Base-by-base conservation (phyloP, 331 rosid species). In the Ulmus americana region DNA sequence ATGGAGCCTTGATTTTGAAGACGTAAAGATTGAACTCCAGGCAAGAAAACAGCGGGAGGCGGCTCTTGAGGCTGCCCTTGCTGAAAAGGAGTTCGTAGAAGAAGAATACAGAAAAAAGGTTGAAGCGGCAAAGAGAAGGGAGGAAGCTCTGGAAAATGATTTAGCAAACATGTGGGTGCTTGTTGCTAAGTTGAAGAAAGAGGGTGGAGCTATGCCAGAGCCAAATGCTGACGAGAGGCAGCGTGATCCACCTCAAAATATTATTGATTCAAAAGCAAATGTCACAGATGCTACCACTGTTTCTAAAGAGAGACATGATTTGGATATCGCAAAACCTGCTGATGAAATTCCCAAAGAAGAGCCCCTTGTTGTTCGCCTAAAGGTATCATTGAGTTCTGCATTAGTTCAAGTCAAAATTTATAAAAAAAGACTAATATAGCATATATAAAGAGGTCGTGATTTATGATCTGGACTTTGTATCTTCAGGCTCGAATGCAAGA, bases 101-200 rank as follows among this genome's bases (percentile, higher is more conserved):
- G 90, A 81, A 57, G 96, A 95, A 63, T 85, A 67, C 75, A 82
- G 92, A 77, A 90, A 76, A 85, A 90, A 81, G 79, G 76, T 73
- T 70, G 97, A 95, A 56, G 99, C 85, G 70, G 85, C 92, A 74
- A 90, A 90, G 86, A 90, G 82, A 81, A 87, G 88, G 77, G 99
- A 95, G 73, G 95, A 80, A 64, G 95, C 99, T 67, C 73, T 95
- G 63, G 99, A 95, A 85, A 95, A 95, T 59, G 99, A 95, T 80
- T 83, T 95, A 70, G 97, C 99, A 55, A 95, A 87, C 83, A 95
- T 95, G 99, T 95, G 99, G 99, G 95, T 95, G 59, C 95, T 95
- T 74, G 99, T 95, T 65, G 99, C 99, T 0, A 95, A 86, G 88
- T 86, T 95, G 76, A 95, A 87, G 86, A 95, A 84, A 74, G 97